Percentiles rank a stretch among this genome's conserved stretches.
Conservation (phyloP, 306 rosid genomes). For the Heteromeles arbutifolia region DNA sequence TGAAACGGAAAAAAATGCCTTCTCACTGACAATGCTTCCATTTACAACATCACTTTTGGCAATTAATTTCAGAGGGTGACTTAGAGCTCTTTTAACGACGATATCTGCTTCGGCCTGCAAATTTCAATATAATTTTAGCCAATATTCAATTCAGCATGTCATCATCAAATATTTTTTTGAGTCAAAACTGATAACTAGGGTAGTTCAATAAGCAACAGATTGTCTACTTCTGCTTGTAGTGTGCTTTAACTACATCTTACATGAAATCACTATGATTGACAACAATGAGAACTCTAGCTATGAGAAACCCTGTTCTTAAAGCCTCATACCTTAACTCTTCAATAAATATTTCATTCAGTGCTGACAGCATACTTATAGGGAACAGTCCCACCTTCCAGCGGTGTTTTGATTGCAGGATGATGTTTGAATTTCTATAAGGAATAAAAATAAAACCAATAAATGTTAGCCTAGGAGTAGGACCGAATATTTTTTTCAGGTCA, state of each 20-base stretch:
- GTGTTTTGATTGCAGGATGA: conserved; percentile 73
- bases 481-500: background rate
- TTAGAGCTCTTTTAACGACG: conserved; percentile 86
- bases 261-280: conserved; percentile 9
- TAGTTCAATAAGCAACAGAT: background rate
- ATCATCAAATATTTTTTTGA: background rate
- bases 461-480: conserved; percentile 4
- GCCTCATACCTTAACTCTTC: conserved; percentile 1
- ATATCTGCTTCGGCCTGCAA: conserved; percentile 92
- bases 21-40: conserved; percentile 94
- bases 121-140: background rate
- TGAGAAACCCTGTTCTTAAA: background rate
- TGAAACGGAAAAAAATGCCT: conserved; percentile 32
- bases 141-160: background rate
- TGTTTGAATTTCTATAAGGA: conserved; percentile 65
- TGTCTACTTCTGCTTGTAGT: background rate
- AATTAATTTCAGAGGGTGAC: conserved; percentile 84
- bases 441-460: conserved; percentile 4
- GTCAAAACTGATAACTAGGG: background rate
- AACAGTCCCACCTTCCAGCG: conserved; percentile 79
- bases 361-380: background rate
- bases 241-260: conserved; percentile 1
- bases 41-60: conserved; percentile 98
- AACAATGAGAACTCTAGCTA: background rate
- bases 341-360: background rate